Conservation (phyloP, 1,284 basidiomycete species). For the Stygiomarasmius scandens region DNA sequence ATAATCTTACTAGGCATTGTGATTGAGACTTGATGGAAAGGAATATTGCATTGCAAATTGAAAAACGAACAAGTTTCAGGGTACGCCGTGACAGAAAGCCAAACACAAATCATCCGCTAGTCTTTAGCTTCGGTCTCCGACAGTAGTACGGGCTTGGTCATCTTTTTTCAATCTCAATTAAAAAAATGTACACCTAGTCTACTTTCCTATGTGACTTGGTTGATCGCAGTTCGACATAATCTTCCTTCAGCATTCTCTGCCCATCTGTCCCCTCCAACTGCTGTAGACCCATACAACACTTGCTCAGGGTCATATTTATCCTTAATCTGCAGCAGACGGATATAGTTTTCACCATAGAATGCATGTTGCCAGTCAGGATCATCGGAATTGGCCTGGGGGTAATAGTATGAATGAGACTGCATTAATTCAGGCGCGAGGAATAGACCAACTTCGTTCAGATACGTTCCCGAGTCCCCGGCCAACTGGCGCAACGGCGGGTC, state of each 20-base stretch:
- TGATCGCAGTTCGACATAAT: constrained; percentile 18
- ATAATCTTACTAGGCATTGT: not conserved
- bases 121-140: no score
- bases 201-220: no score
- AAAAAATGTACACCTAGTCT: no score
- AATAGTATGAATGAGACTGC: not conserved
- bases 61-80: no score
- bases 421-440: no score
- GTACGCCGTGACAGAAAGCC: no score
- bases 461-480: constrained; percentile 17
- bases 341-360: constrained; percentile 27
- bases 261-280: constrained; percentile 28
- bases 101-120: no score
- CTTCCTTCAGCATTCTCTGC: constrained; percentile 19
- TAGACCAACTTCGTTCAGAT: constrained; percentile 20
- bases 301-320: constrained; percentile 26
- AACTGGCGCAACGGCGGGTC: constrained; percentile 16
- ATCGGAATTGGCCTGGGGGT: constrained; percentile 20
- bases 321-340: constrained; percentile 22
- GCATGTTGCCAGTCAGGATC: constrained; percentile 23
- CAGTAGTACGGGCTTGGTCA: no score
- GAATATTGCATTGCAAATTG: not conserved
- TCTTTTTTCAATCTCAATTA: no score
- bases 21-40: not conserved
- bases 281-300: constrained; percentile 21